These are phyloP conservation scores for Mycena polygramma DNA, from an alignment of 768 basidiomycete species.

Conservation along the genomic window DNA sequence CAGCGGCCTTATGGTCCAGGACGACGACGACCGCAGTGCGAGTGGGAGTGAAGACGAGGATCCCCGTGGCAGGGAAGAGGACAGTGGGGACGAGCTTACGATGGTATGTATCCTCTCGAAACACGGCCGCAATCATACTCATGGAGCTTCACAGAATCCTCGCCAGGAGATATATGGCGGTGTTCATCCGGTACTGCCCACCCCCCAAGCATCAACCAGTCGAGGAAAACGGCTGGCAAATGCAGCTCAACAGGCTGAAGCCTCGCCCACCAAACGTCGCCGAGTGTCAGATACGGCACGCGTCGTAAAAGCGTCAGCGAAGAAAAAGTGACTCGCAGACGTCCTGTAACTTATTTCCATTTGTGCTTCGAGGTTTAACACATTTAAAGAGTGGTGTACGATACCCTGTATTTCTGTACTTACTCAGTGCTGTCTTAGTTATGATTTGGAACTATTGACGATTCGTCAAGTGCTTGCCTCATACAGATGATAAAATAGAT, in stretches of 20 bases:
- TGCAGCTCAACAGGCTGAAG: slow-evolving; percentile 20
- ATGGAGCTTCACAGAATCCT: slow-evolving; percentile 13
- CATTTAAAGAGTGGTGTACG: not conserved
- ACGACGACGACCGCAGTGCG: slow-evolving; percentile 26
- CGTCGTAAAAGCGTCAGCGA: slow-evolving; percentile 27
- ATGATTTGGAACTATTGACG: too few relatives aligned
- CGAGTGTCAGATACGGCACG: slow-evolving; percentile 32
- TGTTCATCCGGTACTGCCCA: slow-evolving; percentile 26
- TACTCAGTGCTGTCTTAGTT: too few relatives aligned
- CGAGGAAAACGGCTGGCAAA: slow-evolving; percentile 29
- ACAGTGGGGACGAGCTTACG: slow-evolving; percentile 38
- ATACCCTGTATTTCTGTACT: not conserved
- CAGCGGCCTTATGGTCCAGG: slow-evolving; percentile 32
- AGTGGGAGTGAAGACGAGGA: slow-evolving; percentile 26
- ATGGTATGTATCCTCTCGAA: slow-evolving; percentile 22
- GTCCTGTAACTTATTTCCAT: slow-evolving; percentile 25
- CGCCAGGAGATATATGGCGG: slow-evolving; percentile 35
- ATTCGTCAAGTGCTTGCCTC: not conserved
- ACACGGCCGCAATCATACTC: not conserved
- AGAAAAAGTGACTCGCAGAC: slow-evolving; percentile 26
- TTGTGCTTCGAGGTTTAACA: not conserved
- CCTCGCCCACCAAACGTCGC: slow-evolving; percentile 35
- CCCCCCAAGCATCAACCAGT: slow-evolving; percentile 15
- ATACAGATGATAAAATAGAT: slow-evolving; percentile 14
- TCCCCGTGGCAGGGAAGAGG: slow-evolving; percentile 21